Evolutionary conservation across 805 yeast genomes (phyloP).

Genomic region (Nakazawaea pomicola): DNA sequence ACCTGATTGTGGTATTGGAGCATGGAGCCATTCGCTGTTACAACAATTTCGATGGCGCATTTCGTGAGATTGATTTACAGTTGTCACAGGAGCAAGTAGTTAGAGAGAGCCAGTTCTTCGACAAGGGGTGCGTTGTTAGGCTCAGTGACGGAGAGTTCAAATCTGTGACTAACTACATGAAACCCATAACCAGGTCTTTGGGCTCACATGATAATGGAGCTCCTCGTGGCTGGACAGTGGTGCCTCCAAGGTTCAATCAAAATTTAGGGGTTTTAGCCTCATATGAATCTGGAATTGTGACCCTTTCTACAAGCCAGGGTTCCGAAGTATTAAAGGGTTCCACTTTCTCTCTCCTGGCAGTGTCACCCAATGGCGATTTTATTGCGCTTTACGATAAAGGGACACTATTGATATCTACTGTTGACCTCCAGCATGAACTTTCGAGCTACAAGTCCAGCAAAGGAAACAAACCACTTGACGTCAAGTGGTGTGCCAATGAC

Average conservation of each 20-base stretch:
- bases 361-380: slow-evolving; percentile 53
- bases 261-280: slow-evolving; percentile 14
- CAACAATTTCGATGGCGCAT: slow-evolving; percentile 62
- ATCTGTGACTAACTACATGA: slow-evolving; percentile 32
- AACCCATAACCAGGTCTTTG: slow-evolving; percentile 24
- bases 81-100: slow-evolving; percentile 27
- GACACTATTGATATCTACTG: slow-evolving; percentile 45
- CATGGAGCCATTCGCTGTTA: slow-evolving; percentile 53
- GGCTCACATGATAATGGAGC: slow-evolving; percentile 15
- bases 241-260: slow-evolving; percentile 17
- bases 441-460: slow-evolving; percentile 34
- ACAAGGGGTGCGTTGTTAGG: slow-evolving; percentile 39
- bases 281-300: neutral
- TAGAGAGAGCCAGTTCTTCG: slow-evolving; percentile 33
- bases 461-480: slow-evolving; percentile 33
- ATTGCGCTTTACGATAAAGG: slow-evolving; percentile 42
- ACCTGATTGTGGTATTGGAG: slow-evolving; percentile 49
- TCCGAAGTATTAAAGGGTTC: neutral
- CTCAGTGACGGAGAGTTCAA: slow-evolving; percentile 36
- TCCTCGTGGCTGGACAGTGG: slow-evolving; percentile 8
- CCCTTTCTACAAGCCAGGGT: neutral
- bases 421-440: slow-evolving; percentile 38
- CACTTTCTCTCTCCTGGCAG: slow-evolving; percentile 37
- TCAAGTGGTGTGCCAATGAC: slow-evolving; percentile 85
- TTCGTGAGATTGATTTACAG: slow-evolving; percentile 45